Base-by-base conservation (phyloP, 2,329 filamentous ascomycete genomes). In the Pseudogymnoascus sp. region DNA sequence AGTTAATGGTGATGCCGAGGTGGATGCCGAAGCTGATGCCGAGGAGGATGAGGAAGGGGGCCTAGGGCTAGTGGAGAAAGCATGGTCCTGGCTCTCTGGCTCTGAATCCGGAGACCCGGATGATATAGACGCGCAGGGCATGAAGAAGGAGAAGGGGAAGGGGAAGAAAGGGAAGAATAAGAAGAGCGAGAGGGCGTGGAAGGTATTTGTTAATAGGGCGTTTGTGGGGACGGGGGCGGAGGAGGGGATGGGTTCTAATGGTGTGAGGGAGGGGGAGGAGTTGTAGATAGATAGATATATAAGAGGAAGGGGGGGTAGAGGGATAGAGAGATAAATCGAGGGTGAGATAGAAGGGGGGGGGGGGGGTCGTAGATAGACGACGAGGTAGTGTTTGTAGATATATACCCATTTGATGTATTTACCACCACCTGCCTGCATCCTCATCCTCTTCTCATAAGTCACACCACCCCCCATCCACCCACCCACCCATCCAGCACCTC, bases 121-220 rank as follows among this genome's bases (percentile, higher is more conserved):
- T 0, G 71, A 73, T 0, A 71, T 62, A 2, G 66, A 67, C 8
- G 64, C 21, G 12, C 67, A 67, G 63, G 67, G 25, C 64, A 69
- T 64, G 69, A 71, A 40, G 70, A 71, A 64, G 68, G 71, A 40
- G 70, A 71, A 64, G 62, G 74, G 76, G 59, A 76, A 77, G 50
- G 76, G 77, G 64, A 76, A 78, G 65, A 78, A 77, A 59, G 78
- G 79, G 64, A 77, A 81, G 66, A 79, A 80, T 66, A 76, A 78
- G 66, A 79, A 78, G 68, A 81, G 82, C 69, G 88, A 88, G 72
- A 85, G 87, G 73, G 79, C 85, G 5, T 96, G 92, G 92, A 80
- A 86, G 65, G 84, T 87, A 60, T 96, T 96, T 73, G 77, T 95
- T 28, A 75, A 79, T 64, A 85, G 91, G 63, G 92, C 92, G 0